Evolutionary conservation across 2,329 filamentous ascomycete genomes (phyloP).

Genomic region (Exophiala sp.): DNA sequence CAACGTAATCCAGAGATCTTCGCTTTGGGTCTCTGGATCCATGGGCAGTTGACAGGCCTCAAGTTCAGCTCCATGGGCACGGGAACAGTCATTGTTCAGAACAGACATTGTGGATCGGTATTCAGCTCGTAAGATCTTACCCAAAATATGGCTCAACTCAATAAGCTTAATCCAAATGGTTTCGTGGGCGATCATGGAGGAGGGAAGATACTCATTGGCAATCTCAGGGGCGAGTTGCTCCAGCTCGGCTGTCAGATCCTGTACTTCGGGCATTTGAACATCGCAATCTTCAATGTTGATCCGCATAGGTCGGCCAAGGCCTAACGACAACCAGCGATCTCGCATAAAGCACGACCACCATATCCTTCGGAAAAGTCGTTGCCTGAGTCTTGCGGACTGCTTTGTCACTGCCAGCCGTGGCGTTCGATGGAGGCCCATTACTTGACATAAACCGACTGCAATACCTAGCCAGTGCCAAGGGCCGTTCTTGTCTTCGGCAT

Average conservation of each 20-base stretch:
- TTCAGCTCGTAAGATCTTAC: too few species aligned
- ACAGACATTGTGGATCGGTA: too few species aligned
- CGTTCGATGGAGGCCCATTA: constrained; percentile 78
- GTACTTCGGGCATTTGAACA: constrained; percentile 79
- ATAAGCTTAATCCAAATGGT: too few species aligned
- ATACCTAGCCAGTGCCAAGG: constrained; percentile 99
- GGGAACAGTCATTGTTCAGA: too few species aligned
- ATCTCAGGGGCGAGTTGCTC: constrained; percentile 9
- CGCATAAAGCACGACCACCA: constrained; percentile 99
- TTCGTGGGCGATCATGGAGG: too few species aligned
- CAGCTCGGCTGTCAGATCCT: constrained; percentile 51
- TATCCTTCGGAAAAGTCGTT: constrained; percentile 81
- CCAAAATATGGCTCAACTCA: too few species aligned
- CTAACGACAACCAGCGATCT: constrained; percentile 84
- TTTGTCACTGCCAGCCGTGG: constrained; percentile 50
- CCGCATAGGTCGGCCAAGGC: constrained; percentile 85
- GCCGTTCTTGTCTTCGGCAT: constrained; percentile 92
- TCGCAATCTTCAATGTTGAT: constrained; percentile 94
- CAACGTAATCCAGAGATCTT: too few species aligned
- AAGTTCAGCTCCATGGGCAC: too few species aligned
- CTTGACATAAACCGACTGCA: constrained; percentile 85
- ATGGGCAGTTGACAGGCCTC: too few species aligned
- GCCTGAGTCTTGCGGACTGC: constrained; percentile 15
- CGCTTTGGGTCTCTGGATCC: too few species aligned
- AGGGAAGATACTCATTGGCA: constrained; percentile 23